These are phyloP conservation scores for Achlya hypogyna DNA, from an alignment of 352 stramenopile genomes.

Conservation along the genomic window DNA sequence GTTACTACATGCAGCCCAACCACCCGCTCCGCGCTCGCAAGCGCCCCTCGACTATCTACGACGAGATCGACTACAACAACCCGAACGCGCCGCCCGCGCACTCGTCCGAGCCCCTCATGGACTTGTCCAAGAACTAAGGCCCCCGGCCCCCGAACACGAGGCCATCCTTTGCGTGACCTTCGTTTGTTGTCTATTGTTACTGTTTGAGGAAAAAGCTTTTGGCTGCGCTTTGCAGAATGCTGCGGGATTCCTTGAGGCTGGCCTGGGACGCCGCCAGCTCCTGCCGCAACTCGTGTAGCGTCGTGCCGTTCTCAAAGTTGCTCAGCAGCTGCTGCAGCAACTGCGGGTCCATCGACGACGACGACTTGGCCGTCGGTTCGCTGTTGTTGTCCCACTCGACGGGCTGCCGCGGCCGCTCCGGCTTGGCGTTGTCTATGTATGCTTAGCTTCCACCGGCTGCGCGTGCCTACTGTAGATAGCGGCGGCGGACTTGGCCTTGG, in stretches of 20 bases:
- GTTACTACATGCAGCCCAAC: conserved; percentile 75
- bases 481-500: background rate
- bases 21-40: conserved; percentile 64
- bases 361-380: conserved; percentile 21
- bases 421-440: conserved; percentile 12
- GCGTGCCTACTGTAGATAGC: conserved; percentile 10
- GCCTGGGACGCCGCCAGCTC: conserved; percentile 62
- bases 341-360: conserved; percentile 43
- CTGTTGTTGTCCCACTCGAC: conserved; percentile 22
- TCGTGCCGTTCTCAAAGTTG: conserved; percentile 62
- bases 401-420: conserved; percentile 26
- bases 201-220: conserved; percentile 46
- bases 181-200: background rate
- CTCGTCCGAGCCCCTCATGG: conserved; percentile 43
- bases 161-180: background rate
- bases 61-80: conserved; percentile 82
- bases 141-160: background rate
- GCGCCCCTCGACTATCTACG: conserved; percentile 48
- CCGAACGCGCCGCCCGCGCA: conserved; percentile 32
- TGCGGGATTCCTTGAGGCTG: conserved; percentile 49
- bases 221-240: conserved; percentile 55
- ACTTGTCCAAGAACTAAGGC: conserved; percentile 51
- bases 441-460: conserved; percentile 6
- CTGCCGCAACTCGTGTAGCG: conserved; percentile 45
- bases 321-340: conserved; percentile 54